A percentile compares a stretch with the other conserved stretches of the same genome.
Conservation (phyloP, 306 rosid genomes). For the Cucurbita pepo region DNA sequence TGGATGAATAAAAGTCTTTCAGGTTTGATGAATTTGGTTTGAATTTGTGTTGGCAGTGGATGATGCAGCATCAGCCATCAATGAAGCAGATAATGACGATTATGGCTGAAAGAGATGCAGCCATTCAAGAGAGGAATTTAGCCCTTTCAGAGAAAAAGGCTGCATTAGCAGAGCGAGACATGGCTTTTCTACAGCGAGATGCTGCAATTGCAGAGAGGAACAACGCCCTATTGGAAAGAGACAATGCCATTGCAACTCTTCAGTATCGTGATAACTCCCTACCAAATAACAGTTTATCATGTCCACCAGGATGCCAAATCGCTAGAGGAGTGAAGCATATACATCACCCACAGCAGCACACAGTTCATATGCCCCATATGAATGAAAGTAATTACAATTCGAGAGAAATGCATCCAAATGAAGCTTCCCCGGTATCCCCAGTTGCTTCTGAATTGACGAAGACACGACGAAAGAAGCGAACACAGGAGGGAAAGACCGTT, state of each 20-base stretch:
- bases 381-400: slow-evolving; percentile 46
- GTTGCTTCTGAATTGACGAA: slow-evolving; percentile 40
- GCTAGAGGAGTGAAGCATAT: slow-evolving; percentile 91
- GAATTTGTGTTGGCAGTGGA: slow-evolving; percentile 49
- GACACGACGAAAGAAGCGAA: slow-evolving; percentile 51
- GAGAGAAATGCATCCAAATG: slow-evolving; percentile 49
- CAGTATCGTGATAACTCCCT: slow-evolving; percentile 68
- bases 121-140: slow-evolving; percentile 75
- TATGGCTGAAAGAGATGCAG: slow-evolving; percentile 93
- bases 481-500: slow-evolving; percentile 46
- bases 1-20: no score
- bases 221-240: slow-evolving; percentile 65
- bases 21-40: background rate
- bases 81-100: slow-evolving; percentile 94
- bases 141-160: slow-evolving; percentile 89
- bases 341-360: slow-evolving; percentile 56
- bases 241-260: slow-evolving; percentile 75
- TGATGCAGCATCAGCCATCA: slow-evolving; percentile 89
- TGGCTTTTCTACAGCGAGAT: slow-evolving; percentile 81
- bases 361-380: slow-evolving; percentile 45
- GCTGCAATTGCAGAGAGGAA: slow-evolving; percentile 82
- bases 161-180: slow-evolving; percentile 80
- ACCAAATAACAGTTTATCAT: slow-evolving; percentile 29
- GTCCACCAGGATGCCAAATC: slow-evolving; percentile 97
- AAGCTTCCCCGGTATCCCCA: slow-evolving; percentile 36